Evolutionary conservation across 495 filamentous ascomycete species (phyloP), one percentile per base, ranked within the genome.

Genomic region (Baudoinia panamericana): DNA sequence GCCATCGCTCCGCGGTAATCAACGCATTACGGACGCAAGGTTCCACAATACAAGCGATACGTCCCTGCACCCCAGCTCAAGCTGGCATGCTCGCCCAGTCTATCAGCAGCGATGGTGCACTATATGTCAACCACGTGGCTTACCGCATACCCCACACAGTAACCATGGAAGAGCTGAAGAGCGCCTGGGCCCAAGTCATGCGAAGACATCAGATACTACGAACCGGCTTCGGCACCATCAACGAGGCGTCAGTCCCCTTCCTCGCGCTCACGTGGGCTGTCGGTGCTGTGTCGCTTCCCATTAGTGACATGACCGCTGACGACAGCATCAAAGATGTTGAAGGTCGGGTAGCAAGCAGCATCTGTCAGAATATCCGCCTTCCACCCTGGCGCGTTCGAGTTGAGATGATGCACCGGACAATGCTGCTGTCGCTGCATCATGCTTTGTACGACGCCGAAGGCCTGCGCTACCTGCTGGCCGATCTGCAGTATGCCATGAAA

Each of bases 381-480:
- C 71, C 69, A 7, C 65, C 56, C 45, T 74, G 64, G 75, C 46
- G 49, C 47, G 66, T 76, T 29, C 18, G 11, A 10, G 40, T 49
- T 20, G 31, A 56, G 25, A 38, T 50, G 0, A 38, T 51, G 5
- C 31, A 27, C 1, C 43, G 41, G 3, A 43, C 54, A 0, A 43
- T 79, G 9, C 54, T 67, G 27, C 63, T 81, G 30, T 72, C 64
- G 11, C 66, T 70, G 4, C 75, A 84, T 37, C 84, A 93, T 58
- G 79, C 80, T 2, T 60, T 93, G 1, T 90, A 85, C 47, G 84
- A 93, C 61, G 84, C 80, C 0, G 64, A 72, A 24, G 78, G 80
- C 12, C 59, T 93, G 4, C 62, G 68, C 12, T 34, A 60, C 1
- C 64, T 87, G 3, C 62, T 86, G 2, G 48, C 62, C 1, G 73